Evolutionary conservation across 305 asterid genomes (phyloP).

Genomic region (Galium porrigens): DNA sequence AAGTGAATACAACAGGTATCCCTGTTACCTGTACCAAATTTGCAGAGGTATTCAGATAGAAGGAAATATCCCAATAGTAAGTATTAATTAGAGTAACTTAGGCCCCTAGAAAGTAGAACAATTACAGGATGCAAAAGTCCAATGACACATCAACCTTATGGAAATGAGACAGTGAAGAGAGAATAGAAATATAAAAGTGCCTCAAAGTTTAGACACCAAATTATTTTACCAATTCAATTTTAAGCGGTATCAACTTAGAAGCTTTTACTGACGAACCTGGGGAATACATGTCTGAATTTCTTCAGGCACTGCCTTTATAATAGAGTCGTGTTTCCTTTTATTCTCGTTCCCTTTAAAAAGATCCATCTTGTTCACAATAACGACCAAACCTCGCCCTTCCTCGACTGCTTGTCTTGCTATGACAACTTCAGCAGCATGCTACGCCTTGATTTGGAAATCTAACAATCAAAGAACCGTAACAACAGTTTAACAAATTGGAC

Average conservation of each 20-base stretch:
- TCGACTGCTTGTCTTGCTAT: slow-evolving; percentile 87
- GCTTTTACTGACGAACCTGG: slow-evolving; percentile 31
- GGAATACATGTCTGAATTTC: slow-evolving; percentile 87
- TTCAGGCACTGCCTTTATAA: slow-evolving; percentile 57
- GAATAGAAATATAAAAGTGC: not conserved
- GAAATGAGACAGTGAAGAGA: not conserved
- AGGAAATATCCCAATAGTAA: not conserved
- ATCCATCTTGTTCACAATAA: slow-evolving; percentile 84
- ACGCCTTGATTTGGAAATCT: slow-evolving; percentile 56
- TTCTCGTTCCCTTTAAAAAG: slow-evolving; percentile 49
- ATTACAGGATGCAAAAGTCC: not conserved
- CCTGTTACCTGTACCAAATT: slow-evolving; percentile 53
- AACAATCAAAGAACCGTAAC: slow-evolving; percentile 15
- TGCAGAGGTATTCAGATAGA: slow-evolving; percentile 10
- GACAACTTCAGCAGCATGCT: slow-evolving; percentile 87
- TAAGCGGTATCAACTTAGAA: not conserved
- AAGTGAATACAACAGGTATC: slow-evolving; percentile 76
- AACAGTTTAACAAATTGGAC: not conserved
- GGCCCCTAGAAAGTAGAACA: not conserved
- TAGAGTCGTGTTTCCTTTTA: slow-evolving; percentile 36
- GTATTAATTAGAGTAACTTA: not conserved
- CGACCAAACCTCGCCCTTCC: slow-evolving; percentile 84
- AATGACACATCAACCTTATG: not conserved
- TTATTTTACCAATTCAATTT: not conserved
- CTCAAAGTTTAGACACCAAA: not conserved